These are phyloP conservation scores for Psilocybe mexicana DNA, from an alignment of 1,284 basidiomycete genomes.

Conservation along the genomic window DNA sequence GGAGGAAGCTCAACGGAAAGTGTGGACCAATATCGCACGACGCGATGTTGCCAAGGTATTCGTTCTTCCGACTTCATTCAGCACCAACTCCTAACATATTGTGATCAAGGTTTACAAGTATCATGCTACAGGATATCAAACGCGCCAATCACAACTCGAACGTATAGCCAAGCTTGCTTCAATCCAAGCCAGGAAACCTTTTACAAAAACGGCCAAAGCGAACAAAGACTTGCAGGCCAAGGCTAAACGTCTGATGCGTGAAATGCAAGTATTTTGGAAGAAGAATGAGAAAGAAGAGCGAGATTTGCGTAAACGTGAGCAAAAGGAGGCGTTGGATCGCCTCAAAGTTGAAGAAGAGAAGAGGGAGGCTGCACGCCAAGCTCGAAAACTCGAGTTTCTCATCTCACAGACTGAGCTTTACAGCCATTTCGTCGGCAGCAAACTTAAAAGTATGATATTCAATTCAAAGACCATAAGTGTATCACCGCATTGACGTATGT, in stretches of 20 bases:
- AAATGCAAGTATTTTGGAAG: constrained; percentile 97
- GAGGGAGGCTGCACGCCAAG: constrained; percentile 92
- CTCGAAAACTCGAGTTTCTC: constrained; percentile 97
- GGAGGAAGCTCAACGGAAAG: constrained; percentile 83
- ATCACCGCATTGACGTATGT: not conserved
- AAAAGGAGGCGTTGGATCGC: constrained; percentile 90
- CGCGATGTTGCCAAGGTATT: constrained; percentile 80
- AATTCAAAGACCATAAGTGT: constrained; percentile 4
- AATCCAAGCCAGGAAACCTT: constrained; percentile 80
- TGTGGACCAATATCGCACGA: constrained; percentile 83
- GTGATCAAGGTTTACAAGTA: constrained; percentile 75
- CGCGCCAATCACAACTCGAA: constrained; percentile 67
- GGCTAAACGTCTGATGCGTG: constrained; percentile 86
- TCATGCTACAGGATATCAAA: constrained; percentile 64
- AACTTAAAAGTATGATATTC: constrained; percentile 83
- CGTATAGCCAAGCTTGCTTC: constrained; percentile 79
- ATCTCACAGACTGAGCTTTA: constrained; percentile 99
- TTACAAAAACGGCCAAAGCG: constrained; percentile 78
- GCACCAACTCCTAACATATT: constrained; percentile 13
- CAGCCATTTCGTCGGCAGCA: constrained; percentile 98
- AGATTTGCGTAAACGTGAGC: constrained; percentile 90
- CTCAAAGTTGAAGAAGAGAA: constrained; percentile 96
- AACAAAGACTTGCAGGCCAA: constrained; percentile 89
- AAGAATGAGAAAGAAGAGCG: constrained; percentile 97
- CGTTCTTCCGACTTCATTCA: not conserved